phyloP scores from a whole-genome alignment of 1,284 basidiomycete genomes.

The Hemileia vastatrix region DNA sequence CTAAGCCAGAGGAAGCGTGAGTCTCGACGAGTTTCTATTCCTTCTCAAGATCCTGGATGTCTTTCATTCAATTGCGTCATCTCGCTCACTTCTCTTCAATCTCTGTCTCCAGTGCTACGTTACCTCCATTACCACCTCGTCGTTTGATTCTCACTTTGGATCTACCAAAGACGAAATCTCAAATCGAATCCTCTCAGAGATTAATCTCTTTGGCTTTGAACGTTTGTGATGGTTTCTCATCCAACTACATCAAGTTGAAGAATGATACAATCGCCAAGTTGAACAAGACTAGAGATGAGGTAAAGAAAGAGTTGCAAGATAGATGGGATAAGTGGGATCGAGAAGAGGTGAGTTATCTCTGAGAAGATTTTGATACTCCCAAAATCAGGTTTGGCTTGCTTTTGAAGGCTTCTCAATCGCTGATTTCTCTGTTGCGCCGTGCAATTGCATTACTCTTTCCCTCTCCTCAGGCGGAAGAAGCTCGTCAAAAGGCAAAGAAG shows the following conservation, averaged over 20 bases:
- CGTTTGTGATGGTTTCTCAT: constrained; percentile 36
- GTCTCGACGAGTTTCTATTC: background rate
- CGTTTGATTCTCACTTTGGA: constrained; percentile 35
- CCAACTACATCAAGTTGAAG: constrained; percentile 26
- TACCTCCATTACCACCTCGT: constrained; percentile 12
- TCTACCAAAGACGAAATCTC: constrained; percentile 27
- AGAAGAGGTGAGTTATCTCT: constrained; percentile 23
- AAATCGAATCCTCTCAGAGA: constrained; percentile 27
- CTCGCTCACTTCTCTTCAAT: too few relatives aligned
- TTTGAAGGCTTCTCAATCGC: too few relatives aligned
- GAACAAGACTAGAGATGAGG: constrained; percentile 32
- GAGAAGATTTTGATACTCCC: too few relatives aligned
- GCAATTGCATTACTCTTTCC: too few relatives aligned
- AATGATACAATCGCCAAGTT: constrained; percentile 32
- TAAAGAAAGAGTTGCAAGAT: constrained; percentile 32
- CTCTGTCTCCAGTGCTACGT: background rate
- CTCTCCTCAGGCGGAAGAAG: too few relatives aligned
- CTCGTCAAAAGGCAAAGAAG: too few relatives aligned
- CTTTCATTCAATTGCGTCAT: too few relatives aligned
- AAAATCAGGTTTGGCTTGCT: too few relatives aligned
- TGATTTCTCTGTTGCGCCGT: too few relatives aligned
- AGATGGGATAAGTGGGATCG: constrained; percentile 29
- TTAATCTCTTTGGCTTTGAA: constrained; percentile 35
- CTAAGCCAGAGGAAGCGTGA: background rate
- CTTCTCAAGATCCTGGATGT: too few relatives aligned